Percentiles rank a stretch among this genome's conserved stretches.
Evolutionary conservation across 2,329 filamentous ascomycete genomes (phyloP).

Genomic region (Penicillium brevicompactum): DNA sequence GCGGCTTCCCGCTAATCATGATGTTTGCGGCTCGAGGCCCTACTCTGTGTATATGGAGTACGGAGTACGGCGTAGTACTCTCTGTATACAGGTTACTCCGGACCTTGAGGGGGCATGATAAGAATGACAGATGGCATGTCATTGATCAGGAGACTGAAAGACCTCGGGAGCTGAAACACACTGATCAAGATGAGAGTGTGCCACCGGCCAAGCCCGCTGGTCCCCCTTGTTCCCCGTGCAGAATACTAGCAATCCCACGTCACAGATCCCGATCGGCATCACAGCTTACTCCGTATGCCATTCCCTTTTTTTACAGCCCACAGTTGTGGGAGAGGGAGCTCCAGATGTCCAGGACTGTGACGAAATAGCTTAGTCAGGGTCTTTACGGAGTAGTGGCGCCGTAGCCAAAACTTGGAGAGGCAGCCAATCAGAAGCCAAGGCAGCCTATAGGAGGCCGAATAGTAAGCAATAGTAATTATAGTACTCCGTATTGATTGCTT

Average conservation of each 20-base stretch:
- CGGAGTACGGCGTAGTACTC: no score
- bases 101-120: no score
- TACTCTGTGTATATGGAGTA: not conserved
- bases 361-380: constrained; percentile 8
- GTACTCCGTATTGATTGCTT: not conserved
- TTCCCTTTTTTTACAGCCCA: no score
- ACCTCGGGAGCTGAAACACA: not conserved
- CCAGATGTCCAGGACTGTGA: not conserved
- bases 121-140: not conserved
- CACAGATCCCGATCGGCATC: constrained; percentile 5
- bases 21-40: no score
- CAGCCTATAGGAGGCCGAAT: not conserved
- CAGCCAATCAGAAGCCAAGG: constrained; percentile 1
- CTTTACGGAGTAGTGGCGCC: constrained; percentile 1
- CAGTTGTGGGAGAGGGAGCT: not conserved
- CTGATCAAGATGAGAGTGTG: not conserved
- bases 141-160: not conserved
- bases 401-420: not conserved
- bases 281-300: not conserved
- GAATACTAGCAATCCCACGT: constrained; percentile 5
- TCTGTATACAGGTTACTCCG: no score
- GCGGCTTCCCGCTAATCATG: no score
- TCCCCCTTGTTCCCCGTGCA: constrained; percentile 6
- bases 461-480: not conserved
- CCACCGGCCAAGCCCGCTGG: not conserved